phyloP scores from a whole-genome alignment of 1,284 basidiomycete genomes.

The Ustilago loliicola region DNA sequence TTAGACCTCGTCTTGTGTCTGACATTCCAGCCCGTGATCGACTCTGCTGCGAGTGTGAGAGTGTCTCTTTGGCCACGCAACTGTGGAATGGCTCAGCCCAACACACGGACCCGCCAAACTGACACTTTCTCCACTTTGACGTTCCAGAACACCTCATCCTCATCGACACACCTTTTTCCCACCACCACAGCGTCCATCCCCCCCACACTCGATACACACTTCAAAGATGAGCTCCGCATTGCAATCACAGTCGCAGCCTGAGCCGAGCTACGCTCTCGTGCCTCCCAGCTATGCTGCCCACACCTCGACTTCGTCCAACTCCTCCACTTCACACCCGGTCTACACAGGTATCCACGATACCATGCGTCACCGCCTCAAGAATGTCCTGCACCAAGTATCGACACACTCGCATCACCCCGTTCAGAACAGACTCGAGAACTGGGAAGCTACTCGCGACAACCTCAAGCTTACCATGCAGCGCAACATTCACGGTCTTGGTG shows the following conservation, averaged over 20 bases:
- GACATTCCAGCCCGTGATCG: conserved; percentile 22
- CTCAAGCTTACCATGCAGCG: conserved; percentile 86
- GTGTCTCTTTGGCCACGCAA: conserved; percentile 7
- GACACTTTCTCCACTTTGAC: conserved; percentile 10
- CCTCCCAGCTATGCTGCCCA: conserved; percentile 44
- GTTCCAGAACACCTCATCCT: not conserved
- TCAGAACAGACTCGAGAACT: conserved; percentile 72
- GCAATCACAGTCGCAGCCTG: conserved; percentile 29
- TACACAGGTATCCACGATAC: conserved; percentile 66
- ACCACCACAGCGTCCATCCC: not conserved
- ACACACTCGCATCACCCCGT: conserved; percentile 59
- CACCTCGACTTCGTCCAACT: conserved; percentile 32
- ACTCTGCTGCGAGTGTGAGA: not conserved
- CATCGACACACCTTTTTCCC: not conserved
- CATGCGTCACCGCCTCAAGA: conserved; percentile 64
- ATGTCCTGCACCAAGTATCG: conserved; percentile 55
- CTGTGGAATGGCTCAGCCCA: conserved; percentile 9
- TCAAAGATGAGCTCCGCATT: conserved; percentile 27
- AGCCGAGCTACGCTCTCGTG: conserved; percentile 54
- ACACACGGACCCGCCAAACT: conserved; percentile 28
- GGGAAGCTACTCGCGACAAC: conserved; percentile 92
- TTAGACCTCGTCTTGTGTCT: conserved; percentile 12
- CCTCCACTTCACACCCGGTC: conserved; percentile 61
- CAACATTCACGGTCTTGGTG: conserved; percentile 86
- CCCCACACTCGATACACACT: not conserved